These are phyloP conservation scores for Erythrophleum fordii DNA, from an alignment of 306 rosid species.

Conservation along the genomic window DNA sequence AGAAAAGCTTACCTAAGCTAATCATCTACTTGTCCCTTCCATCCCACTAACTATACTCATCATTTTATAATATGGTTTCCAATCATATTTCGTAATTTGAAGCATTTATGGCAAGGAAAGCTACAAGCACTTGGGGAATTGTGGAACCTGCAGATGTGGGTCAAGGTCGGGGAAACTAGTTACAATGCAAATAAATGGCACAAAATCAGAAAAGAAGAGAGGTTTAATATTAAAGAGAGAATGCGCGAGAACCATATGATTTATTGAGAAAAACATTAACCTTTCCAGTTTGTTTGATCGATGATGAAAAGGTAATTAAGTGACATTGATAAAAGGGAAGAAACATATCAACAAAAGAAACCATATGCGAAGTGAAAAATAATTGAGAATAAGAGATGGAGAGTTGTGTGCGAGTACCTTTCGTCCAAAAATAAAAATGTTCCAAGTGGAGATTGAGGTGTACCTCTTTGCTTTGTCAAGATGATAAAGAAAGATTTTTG, in stretches of 20 bases:
- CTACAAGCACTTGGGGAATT: neutral
- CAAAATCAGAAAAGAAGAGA: neutral
- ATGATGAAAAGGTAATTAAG: neutral
- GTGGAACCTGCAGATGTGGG: neutral
- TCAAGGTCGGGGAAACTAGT: neutral
- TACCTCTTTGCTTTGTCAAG: constrained; percentile 55
- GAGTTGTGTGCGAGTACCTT: constrained; percentile 25
- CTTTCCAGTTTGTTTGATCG: neutral
- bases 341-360: neutral
- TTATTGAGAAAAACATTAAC: neutral
- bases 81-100: constrained; percentile 8
- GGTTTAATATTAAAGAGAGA: neutral
- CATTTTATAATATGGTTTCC: neutral
- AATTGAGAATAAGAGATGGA: constrained; percentile 40
- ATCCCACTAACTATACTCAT: constrained; percentile 14
- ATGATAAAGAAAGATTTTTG: constrained; percentile 24
- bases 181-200: neutral
- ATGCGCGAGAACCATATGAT: neutral
- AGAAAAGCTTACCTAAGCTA: neutral
- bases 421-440: constrained; percentile 17
- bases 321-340: neutral
- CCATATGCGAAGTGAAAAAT: neutral
- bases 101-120: neutral
- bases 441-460: constrained; percentile 62
- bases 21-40: constrained; percentile 5